Evolutionary conservation across 2,329 filamentous ascomycete species (phyloP).

Genomic region (Diplodia corticola): DNA sequence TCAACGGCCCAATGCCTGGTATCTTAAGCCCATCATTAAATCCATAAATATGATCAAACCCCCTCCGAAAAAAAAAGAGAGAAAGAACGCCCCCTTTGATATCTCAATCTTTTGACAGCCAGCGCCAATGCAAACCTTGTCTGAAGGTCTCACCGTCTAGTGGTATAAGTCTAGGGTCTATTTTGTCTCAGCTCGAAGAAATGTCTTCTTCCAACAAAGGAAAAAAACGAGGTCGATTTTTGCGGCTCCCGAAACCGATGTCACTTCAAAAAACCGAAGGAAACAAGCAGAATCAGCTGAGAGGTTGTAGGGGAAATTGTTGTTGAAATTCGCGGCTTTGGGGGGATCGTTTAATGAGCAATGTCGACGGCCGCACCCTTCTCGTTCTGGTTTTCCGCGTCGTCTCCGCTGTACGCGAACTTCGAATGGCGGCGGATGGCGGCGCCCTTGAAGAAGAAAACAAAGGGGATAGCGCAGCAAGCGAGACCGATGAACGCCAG

Average conservation of each 20-base stretch:
- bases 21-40: conserved; percentile 7
- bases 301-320: not conserved
- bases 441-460: conserved; percentile 78
- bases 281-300: not conserved
- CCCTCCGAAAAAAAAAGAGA: not conserved
- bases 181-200: not conserved
- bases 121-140: not conserved
- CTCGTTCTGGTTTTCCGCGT: conserved; percentile 47
- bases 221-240: not conserved
- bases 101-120: not conserved
- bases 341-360: not conserved
- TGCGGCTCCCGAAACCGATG: not conserved
- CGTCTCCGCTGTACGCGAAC: conserved; percentile 67
- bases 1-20: not conserved
- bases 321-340: no score
- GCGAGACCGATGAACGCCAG: conserved; percentile 72
- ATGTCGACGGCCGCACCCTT: conserved; percentile 6
- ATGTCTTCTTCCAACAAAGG: not conserved
- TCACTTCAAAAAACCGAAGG: not conserved
- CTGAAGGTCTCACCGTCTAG: not conserved
- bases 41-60: not conserved
- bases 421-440: conserved; percentile 67
- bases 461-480: conserved; percentile 79
- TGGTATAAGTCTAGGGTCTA: not conserved
- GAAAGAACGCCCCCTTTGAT: not conserved